Base-by-base conservation (phyloP, 371 early-diverging fungal species). In the Dichotomocladium elegans region DNA sequence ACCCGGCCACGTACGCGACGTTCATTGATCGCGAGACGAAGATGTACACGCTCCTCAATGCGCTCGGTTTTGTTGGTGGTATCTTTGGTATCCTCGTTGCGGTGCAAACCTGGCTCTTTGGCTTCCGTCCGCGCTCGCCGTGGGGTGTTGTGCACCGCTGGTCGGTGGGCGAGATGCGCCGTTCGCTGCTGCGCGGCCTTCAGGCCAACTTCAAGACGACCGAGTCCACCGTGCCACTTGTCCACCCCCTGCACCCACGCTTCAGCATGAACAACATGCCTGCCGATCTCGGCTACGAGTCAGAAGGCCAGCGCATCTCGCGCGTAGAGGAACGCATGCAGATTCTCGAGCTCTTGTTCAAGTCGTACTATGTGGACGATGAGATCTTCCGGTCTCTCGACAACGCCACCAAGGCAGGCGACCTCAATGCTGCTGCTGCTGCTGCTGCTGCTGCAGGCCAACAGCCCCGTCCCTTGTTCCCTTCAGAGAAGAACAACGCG, bases 81-180 rank as follows among this genome's bases (percentile, higher is more conserved):
- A 66, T 76, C 52, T 70, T 76, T 61, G 77, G 77, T 58, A 40
- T 76, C 3, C 50, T 72, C 34, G 48, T 76, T 17, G 66, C 65
- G 19, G 60, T 60, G 8, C 77, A 76, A 49, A 54, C 77, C 15
- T 76, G 77, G 77, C 51, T 76, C 15, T 76, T 76, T 47, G 77
- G 77, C 53, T 70, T 62, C 43, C 70, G 77, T 48, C 77, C 77
- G 30, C 58, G 69, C 41, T 68, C 69, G 4, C 77, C 77, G 22
- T 76, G 77, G 77, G 77, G 77, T 43, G 68, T 76, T 21, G 69
- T 76, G 1, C 77, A 76, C 28, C 64, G 77, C 37, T 76, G 77
- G 77, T 70, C 73, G 22, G 64, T 68, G 7, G 77, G 77, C 43
- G 69, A 66, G 41, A 66, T 70, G 60, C 70, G 66, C 41, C 68